A percentile compares a stretch with the other conserved stretches of the same genome.
Conservation (phyloP, 441 rosid genomes). For the Erodium texanum region DNA sequence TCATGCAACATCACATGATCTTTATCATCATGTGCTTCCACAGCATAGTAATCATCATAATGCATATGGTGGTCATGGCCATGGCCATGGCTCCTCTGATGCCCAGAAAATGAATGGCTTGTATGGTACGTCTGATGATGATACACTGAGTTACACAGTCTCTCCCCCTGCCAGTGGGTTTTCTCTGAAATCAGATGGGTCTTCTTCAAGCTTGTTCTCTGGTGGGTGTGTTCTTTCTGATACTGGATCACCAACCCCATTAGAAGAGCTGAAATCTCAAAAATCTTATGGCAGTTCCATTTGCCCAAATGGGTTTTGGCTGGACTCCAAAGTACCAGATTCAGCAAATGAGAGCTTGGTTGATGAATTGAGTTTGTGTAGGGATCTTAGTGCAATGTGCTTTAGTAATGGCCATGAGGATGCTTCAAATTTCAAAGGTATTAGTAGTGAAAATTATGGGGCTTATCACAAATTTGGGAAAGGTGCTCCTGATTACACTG, state of each 20-base stretch:
- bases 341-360: constrained; percentile 14
- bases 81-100: not conserved
- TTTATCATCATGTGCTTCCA: not conserved
- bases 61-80: not conserved
- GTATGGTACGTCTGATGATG: constrained; percentile 20
- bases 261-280: constrained; percentile 21
- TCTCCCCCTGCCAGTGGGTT: constrained; percentile 24
- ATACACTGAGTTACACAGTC: not conserved
- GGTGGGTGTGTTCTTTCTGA: constrained; percentile 29
- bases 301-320: constrained; percentile 4
- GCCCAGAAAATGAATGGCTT: constrained; percentile 11
- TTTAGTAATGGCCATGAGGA: constrained; percentile 18
- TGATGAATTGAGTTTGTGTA: constrained; percentile 24
- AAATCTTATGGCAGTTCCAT: constrained; percentile 1
- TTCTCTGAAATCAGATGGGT: constrained; percentile 2
- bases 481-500: not conserved
- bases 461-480: constrained; percentile 1
- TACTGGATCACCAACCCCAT: constrained; percentile 33
- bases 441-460: constrained; percentile 11
- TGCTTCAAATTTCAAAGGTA: constrained; percentile 14
- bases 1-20: constrained; percentile 21
- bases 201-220: constrained; percentile 32
- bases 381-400: constrained; percentile 22
- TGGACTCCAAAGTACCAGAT: constrained; percentile 10
- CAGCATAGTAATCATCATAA: constrained; percentile 6